Conservation (phyloP, 2,329 filamentous ascomycete species). For the Rhexocercosporidium sp. region DNA sequence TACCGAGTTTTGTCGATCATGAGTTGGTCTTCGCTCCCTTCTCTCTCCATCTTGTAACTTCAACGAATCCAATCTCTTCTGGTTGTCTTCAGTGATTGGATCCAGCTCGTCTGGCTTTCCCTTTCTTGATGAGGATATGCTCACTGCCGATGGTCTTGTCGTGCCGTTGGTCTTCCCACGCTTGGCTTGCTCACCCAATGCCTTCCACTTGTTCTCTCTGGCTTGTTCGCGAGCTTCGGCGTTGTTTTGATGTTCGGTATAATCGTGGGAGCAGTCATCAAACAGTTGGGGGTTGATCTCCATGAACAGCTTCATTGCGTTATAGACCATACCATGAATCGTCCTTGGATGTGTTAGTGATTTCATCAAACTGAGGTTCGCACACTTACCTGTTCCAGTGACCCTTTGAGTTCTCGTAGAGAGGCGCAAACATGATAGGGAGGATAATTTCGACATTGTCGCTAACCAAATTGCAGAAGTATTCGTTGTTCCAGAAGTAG, state of each 20-base stretch:
- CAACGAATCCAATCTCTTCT: conserved; percentile 86
- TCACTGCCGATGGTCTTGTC: conserved; percentile 44
- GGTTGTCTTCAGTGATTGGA: conserved; percentile 78
- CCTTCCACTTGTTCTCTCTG: conserved; percentile 88
- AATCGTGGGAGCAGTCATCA: conserved; percentile 97
- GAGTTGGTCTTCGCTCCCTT: conserved; percentile 56
- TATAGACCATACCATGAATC: conserved; percentile 99
- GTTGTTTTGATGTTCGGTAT: conserved; percentile 94
- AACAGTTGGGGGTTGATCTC: conserved; percentile 99
- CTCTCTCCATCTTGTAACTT: conserved; percentile 85
- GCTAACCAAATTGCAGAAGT: conserved; percentile 98
- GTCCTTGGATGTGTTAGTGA: conserved; percentile 65
- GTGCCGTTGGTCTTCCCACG: conserved; percentile 60
- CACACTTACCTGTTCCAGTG: conserved; percentile 91
- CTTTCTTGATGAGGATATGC: conserved; percentile 46
- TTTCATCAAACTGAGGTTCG: conserved; percentile 11
- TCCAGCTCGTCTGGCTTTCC: conserved; percentile 76
- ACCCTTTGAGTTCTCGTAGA: conserved; percentile 98
- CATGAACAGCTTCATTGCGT: conserved; percentile 99
- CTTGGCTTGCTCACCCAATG: conserved; percentile 79
- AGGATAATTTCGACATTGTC: conserved; percentile 99
- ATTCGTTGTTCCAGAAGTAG: conserved; percentile 99
- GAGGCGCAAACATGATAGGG: conserved; percentile 97
- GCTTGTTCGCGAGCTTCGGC: conserved; percentile 82
- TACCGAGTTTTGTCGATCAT: conserved; percentile 66